Evolutionary conservation across 352 stramenopile genomes (phyloP).

Genomic region (Phytophthora litchii): DNA sequence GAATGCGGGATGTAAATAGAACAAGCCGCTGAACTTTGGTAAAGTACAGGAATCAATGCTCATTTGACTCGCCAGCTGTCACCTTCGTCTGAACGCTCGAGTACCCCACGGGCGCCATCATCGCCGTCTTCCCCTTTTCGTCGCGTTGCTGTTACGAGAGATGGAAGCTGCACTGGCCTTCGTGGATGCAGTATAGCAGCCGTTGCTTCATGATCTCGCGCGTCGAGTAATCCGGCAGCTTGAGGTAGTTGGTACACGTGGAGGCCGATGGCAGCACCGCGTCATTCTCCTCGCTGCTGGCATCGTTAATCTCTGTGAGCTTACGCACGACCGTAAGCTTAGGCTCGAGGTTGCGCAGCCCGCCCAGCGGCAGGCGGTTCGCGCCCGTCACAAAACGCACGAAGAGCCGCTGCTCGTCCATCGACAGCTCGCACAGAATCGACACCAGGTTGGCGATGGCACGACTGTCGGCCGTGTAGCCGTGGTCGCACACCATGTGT

Average conservation of each 20-base stretch:
- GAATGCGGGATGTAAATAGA: constrained; percentile 6
- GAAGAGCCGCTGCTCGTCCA: constrained; percentile 82
- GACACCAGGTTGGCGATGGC: constrained; percentile 76
- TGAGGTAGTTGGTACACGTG: constrained; percentile 92
- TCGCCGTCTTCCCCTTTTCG: constrained; percentile 5
- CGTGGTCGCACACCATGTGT: constrained; percentile 88
- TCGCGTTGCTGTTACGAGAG: constrained; percentile 49
- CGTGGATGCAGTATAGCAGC: constrained; percentile 84
- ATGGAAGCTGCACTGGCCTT: constrained; percentile 87
- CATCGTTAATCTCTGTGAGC: constrained; percentile 36
- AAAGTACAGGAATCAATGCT: constrained; percentile 17
- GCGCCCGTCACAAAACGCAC: constrained; percentile 91
- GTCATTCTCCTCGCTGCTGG: constrained; percentile 39
- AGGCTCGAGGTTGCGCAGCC: constrained; percentile 78
- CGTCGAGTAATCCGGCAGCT: constrained; percentile 90
- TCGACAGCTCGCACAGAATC: constrained; percentile 73
- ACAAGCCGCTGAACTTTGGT: constrained; percentile 7
- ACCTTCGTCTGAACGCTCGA: constrained; percentile 18
- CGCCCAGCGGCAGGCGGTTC: constrained; percentile 85
- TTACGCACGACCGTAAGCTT: constrained; percentile 92
- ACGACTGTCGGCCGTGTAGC: constrained; percentile 69
- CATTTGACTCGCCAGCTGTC: constrained; percentile 30
- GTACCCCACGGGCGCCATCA: neutral
- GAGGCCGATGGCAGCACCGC: constrained; percentile 82
- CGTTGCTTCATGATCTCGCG: constrained; percentile 70